A percentile compares a stretch with the other conserved stretches of the same genome.
These are phyloP conservation scores for Porodaedalea pini DNA, from an alignment of 1,284 basidiomycete species.

Conservation along the genomic window DNA sequence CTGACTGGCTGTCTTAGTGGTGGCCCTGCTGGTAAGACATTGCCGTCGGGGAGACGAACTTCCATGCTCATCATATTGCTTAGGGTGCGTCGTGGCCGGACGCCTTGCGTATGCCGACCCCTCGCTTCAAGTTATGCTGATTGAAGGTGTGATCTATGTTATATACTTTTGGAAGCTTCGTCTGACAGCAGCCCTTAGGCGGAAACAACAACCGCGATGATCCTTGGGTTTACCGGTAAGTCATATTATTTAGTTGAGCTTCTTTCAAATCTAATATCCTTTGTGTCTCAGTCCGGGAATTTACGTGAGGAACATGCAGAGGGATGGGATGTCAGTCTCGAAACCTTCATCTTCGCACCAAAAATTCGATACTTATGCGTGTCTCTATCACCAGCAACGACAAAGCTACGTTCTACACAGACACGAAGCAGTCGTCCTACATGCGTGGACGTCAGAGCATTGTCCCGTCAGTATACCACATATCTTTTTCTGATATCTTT, in stretches of 20 bases:
- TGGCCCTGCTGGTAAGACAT: conserved; percentile 30
- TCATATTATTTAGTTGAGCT: neutral
- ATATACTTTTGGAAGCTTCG: neutral
- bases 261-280: conserved; percentile 11
- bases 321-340: conserved; percentile 53
- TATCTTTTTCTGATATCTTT: neutral
- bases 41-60: too few relatives aligned
- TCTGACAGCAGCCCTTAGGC: neutral
- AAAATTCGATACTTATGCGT: conserved; percentile 7
- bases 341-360: neutral
- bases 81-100: conserved; percentile 65
- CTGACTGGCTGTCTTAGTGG: conserved; percentile 38
- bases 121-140: conserved; percentile 68
- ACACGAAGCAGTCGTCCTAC: conserved; percentile 53
- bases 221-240: conserved; percentile 64
- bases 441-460: conserved; percentile 62
- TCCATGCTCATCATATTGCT: neutral
- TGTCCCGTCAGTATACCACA: conserved; percentile 49
- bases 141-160: conserved; percentile 50
- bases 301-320: conserved; percentile 66
- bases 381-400: conserved; percentile 47
- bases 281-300: conserved; percentile 50
- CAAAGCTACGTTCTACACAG: conserved; percentile 68
- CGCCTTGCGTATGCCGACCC: conserved; percentile 69
- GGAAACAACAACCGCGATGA: conserved; percentile 71